Conservation (phyloP, 2,329 filamentous ascomycete genomes). For the Trichoderma lentiforme region DNA sequence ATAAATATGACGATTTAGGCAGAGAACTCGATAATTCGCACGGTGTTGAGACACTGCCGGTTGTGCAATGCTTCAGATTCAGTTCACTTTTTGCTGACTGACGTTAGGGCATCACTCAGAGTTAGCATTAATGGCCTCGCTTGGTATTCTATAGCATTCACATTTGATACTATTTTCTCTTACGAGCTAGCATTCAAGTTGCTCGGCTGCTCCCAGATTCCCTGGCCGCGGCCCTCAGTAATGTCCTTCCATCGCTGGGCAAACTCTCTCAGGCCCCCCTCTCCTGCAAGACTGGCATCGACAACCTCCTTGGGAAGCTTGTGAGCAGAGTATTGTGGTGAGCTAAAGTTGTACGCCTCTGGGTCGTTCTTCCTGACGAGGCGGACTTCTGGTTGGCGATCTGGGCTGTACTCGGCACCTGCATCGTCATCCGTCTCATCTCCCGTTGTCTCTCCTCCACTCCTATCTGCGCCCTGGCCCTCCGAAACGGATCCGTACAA, state of each 20-base stretch:
- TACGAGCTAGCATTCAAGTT: conserved; percentile 8
- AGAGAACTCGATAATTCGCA: background rate
- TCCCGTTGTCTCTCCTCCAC: conserved; percentile 37
- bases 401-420: conserved; percentile 49
- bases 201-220: conserved; percentile 38
- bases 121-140: background rate
- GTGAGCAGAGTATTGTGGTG: conserved; percentile 87
- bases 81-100: background rate
- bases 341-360: conserved; percentile 80
- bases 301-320: conserved; percentile 94
- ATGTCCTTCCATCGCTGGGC: conserved; percentile 69
- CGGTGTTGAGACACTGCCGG: background rate
- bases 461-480: conserved; percentile 32
- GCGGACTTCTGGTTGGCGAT: conserved; percentile 72
- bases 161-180: background rate
- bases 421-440: conserved; percentile 39
- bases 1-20: background rate
- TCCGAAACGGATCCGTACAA: conserved; percentile 46
- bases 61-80: background rate
- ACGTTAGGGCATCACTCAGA: background rate
- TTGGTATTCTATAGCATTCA: background rate
- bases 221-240: conserved; percentile 40
- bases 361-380: conserved; percentile 82
- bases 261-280: conserved; percentile 78
- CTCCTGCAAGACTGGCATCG: conserved; percentile 62